Conservation (phyloP, 2,329 filamentous ascomycete species). For the Colletotrichum tropicicola region DNA sequence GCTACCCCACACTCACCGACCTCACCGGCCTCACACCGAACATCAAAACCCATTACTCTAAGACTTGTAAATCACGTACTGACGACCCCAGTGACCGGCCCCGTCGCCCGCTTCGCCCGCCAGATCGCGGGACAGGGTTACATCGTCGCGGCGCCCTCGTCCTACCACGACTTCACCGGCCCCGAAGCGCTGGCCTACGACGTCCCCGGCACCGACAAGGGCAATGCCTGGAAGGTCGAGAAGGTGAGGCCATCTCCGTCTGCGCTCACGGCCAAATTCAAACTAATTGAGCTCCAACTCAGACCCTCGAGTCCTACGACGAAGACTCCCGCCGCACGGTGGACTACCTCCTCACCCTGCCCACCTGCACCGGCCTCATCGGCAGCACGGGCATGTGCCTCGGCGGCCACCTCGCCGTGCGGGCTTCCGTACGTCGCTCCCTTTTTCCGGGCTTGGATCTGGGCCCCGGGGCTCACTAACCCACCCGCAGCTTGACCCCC, state of each 20-base stretch:
- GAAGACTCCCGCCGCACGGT: slow-evolving; percentile 76
- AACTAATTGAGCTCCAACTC: background rate
- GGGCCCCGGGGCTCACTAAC: no score
- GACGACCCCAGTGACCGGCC: slow-evolving; percentile 76
- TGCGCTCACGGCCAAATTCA: background rate
- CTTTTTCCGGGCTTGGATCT: no score
- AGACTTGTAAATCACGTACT: background rate
- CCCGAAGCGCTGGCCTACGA: slow-evolving; percentile 88
- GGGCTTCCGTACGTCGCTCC: slow-evolving; percentile 55
- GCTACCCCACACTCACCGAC: slow-evolving; percentile 3
- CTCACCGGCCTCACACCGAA: background rate
- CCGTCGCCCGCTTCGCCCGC: slow-evolving; percentile 86
- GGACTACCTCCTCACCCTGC: slow-evolving; percentile 74
- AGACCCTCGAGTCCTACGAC: slow-evolving; percentile 88
- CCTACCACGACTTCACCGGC: slow-evolving; percentile 92
- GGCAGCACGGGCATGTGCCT: slow-evolving; percentile 92
- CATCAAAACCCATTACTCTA: background rate
- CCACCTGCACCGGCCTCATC: slow-evolving; percentile 82
- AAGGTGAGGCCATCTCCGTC: slow-evolving; percentile 62
- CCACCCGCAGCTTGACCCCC: slow-evolving; percentile 71
- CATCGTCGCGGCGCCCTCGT: slow-evolving; percentile 89
- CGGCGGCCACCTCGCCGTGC: slow-evolving; percentile 83
- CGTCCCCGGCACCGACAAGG: slow-evolving; percentile 84
- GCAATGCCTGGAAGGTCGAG: slow-evolving; percentile 85
- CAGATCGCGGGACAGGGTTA: slow-evolving; percentile 94